Evolutionary conservation across 148 eudicot genomes (phyloP), one percentile per base, ranked within the genome.

Genomic region (Vaccinium corymbosum): DNA sequence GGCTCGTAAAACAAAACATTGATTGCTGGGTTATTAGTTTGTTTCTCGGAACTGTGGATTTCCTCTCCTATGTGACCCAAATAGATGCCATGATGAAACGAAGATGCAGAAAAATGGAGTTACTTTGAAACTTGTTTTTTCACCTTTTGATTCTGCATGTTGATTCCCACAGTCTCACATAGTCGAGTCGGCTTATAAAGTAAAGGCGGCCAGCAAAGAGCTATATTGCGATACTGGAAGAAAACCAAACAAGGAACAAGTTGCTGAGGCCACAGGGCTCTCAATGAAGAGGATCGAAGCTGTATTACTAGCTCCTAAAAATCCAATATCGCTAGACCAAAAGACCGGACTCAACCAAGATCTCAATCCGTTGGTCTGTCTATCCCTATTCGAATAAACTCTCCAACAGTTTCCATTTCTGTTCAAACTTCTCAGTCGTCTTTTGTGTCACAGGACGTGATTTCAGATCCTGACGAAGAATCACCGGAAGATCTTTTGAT

Each of bases 301-400:
- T 14, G 99, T 94, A 72, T 86, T 91, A 84, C 83, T 91, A 86
- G 88, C 91, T 83, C 99, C 99, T 50, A 97, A 94, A 88, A 89
- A 97, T 85, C 94, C 99, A 81, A 89, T 93, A 70, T 96, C 99
- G 22, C 95, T 97, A 53, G 99, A 96, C 88, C 97, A 93, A 88
- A 94, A 93, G 87, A 56, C 91, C 4, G 95, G 98, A 80, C 3
- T 79, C 53, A 86, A 94, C 83, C 86, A 82, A 78, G 86, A 93
- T 84, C 92, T 93, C 38, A 91, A 92, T 84, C 95, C 93, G 78
- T 91, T 97, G 87, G 98, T 95, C 74, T 25, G 92, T 86, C 49
- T 53, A 12, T 1, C 51, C 61, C 51, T 57, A 16, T 19, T 38
- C 32, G 19, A 19, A 57, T 29, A 20, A 16, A 80, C 51, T 78